These are phyloP conservation scores for Tuber borchii DNA, from an alignment of 495 filamentous ascomycete genomes.

Conservation along the genomic window DNA sequence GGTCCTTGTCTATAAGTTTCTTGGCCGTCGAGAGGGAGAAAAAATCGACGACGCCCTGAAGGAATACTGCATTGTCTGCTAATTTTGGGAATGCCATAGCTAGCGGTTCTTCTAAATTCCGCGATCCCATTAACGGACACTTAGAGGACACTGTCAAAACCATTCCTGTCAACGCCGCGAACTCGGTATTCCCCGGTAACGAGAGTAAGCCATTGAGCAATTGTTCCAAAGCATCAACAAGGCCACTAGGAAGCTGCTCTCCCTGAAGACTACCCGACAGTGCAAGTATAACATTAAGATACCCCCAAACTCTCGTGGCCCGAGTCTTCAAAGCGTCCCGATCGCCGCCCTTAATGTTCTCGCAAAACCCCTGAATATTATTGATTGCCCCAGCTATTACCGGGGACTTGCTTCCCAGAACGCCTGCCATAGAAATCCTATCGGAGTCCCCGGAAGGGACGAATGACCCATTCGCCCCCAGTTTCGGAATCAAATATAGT, in stretches of 20 bases:
- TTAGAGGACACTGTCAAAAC: constrained; percentile 23
- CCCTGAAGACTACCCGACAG: background rate
- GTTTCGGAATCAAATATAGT: constrained; percentile 61
- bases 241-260: background rate
- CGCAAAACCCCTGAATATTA: constrained; percentile 5
- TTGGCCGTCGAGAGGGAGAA: constrained; percentile 49
- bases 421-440: constrained; percentile 6
- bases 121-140: constrained; percentile 7
- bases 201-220: constrained; percentile 6
- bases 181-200: background rate
- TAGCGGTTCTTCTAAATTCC: constrained; percentile 3
- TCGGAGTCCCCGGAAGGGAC: constrained; percentile 36
- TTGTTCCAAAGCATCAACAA: background rate
- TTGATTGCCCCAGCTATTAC: constrained; percentile 6
- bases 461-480: constrained; percentile 54
- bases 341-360: background rate
- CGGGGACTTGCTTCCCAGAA: constrained; percentile 23
- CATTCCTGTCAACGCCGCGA: constrained; percentile 24
- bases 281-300: background rate
- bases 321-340: background rate
- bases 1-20: constrained; percentile 45
- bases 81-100: constrained; percentile 20
- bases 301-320: background rate
- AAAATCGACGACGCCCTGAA: constrained; percentile 60
- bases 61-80: constrained; percentile 49